Conservation (phyloP, 768 basidiomycete genomes). For the Lepiota subincarnata region DNA sequence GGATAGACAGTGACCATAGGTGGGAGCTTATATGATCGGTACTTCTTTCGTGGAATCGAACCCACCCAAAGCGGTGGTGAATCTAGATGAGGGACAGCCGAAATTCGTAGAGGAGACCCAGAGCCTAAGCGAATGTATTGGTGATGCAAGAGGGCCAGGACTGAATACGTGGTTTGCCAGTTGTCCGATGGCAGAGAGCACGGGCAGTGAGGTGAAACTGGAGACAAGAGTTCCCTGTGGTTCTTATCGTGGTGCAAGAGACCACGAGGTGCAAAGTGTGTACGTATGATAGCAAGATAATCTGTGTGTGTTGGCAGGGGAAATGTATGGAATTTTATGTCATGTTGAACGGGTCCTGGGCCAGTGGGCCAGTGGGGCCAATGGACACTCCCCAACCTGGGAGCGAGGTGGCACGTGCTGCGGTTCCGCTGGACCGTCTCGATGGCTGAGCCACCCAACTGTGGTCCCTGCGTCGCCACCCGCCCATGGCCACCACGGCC, state of each 20-base stretch:
- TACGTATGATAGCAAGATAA: conserved; percentile 8
- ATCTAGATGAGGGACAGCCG: conserved; percentile 9
- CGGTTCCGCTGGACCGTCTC: neutral
- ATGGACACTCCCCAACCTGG: no score
- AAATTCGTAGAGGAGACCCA: neutral
- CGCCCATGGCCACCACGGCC: neutral
- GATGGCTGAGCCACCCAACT: conserved; percentile 8
- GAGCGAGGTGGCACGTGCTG: conserved; percentile 10
- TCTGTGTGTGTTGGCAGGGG: neutral
- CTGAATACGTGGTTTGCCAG: conserved; percentile 1
- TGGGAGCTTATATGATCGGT: conserved; percentile 9
- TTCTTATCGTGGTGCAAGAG: neutral
- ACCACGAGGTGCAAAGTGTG: conserved; percentile 6
- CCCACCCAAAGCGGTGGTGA: neutral
- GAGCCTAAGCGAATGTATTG: neutral
- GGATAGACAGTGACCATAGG: conserved; percentile 9
- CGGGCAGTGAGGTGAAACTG: conserved; percentile 5
- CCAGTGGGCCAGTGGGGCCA: neutral
- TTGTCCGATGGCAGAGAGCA: neutral
- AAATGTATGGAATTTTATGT: conserved; percentile 6
- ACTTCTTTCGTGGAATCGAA: conserved; percentile 7
- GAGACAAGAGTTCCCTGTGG: neutral
- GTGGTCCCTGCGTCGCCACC: neutral
- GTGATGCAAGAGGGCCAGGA: neutral
- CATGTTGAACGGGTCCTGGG: neutral